Percentiles rank a stretch among this genome's conserved stretches.
These are phyloP conservation scores for Solanum rostratum DNA, from an alignment of 257 asterid genomes.

Conservation along the genomic window DNA sequence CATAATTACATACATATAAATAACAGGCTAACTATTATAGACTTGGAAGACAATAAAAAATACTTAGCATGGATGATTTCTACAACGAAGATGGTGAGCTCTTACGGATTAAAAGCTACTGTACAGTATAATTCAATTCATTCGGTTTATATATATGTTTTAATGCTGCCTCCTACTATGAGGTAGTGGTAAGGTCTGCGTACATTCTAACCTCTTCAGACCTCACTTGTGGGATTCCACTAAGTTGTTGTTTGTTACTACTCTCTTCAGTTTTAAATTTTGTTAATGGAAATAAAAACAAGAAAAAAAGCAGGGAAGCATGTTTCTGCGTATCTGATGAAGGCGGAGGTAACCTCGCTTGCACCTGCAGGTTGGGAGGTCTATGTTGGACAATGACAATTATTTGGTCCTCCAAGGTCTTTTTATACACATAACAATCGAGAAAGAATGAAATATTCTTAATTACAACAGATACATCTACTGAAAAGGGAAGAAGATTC, in stretches of 20 bases:
- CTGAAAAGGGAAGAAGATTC: slow-evolving; percentile 35
- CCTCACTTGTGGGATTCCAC: too few relatives aligned
- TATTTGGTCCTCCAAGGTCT: slow-evolving; percentile 43
- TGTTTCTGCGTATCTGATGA: slow-evolving; percentile 41
- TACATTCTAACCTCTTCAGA: too few relatives aligned
- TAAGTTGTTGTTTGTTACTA: too few relatives aligned
- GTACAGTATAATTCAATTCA: background rate
- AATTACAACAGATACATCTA: background rate
- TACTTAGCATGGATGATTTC: background rate
- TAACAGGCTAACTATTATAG: background rate
- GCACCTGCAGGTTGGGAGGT: slow-evolving; percentile 39
- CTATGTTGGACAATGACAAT: slow-evolving; percentile 35
- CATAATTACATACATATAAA: background rate
- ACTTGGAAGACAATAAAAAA: background rate
- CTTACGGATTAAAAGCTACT: background rate
- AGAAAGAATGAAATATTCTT: background rate
- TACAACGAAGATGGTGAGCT: background rate
- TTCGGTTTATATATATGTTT: background rate
- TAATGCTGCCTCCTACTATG: background rate
- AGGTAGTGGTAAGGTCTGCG: too few relatives aligned
- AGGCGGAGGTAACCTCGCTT: slow-evolving; percentile 19
- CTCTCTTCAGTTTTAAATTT: background rate
- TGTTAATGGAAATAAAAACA: slow-evolving; percentile 49
- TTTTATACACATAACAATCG: background rate
- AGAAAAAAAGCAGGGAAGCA: slow-evolving; percentile 28